These are phyloP conservation scores for Ophiosphaerella korrae DNA, from an alignment of 2,329 filamentous ascomycete genomes.

Conservation along the genomic window DNA sequence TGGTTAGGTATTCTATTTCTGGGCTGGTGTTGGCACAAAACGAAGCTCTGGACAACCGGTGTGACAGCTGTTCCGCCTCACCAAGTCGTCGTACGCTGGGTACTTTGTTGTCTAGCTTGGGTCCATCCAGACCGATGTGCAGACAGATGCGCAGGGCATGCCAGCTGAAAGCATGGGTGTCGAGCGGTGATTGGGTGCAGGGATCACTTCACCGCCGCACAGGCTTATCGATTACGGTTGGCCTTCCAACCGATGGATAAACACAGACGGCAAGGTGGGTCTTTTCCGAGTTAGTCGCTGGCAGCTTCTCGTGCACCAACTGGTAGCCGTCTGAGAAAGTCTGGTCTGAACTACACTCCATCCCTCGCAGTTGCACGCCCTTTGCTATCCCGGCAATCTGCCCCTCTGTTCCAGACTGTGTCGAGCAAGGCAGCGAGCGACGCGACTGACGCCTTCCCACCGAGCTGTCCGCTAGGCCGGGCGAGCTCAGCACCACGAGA, in stretches of 20 bases:
- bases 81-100: not conserved
- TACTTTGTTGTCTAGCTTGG: too few relatives aligned
- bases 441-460: conserved; percentile 30
- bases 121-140: not conserved
- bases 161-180: conserved; percentile 18
- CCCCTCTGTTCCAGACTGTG: conserved; percentile 4
- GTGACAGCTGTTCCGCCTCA: not conserved
- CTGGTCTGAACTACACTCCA: conserved; percentile 19
- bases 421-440: conserved; percentile 20
- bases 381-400: conserved; percentile 6
- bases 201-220: conserved; percentile 25
- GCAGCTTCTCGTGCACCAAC: conserved; percentile 19
- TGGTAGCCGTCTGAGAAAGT: conserved; percentile 13
- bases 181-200: conserved; percentile 22
- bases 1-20: not conserved
- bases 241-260: conserved; percentile 28
- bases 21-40: not conserved
- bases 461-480: conserved; percentile 41
- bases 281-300: conserved; percentile 22
- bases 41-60: not conserved
- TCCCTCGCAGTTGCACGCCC: conserved; percentile 4
- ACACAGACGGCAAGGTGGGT: conserved; percentile 21
- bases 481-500: conserved; percentile 33
- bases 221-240: conserved; percentile 29
- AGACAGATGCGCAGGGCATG: conserved; percentile 7